Conservation (phyloP, 306 rosid genomes). For the Cicer judaicum region DNA sequence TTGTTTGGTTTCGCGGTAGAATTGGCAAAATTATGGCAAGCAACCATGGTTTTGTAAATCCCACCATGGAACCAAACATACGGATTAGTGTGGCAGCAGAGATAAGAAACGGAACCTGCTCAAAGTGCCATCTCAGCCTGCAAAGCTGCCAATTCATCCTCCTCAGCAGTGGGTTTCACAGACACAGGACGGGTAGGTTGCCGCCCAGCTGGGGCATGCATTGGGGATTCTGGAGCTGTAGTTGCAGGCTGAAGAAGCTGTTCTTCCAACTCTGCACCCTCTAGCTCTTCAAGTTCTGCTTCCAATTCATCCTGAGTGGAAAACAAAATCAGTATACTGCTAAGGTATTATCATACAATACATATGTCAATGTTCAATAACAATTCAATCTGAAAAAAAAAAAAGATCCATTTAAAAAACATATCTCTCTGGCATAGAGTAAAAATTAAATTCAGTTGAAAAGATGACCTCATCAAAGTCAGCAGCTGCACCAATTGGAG, state of each 20-base stretch:
- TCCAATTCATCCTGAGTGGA: slow-evolving; percentile 86
- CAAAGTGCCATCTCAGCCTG: slow-evolving; percentile 99
- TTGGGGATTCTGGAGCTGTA: slow-evolving; percentile 86
- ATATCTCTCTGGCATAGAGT: background rate
- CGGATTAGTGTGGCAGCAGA: slow-evolving; percentile 27
- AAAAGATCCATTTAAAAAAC: background rate
- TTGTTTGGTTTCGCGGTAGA: no score
- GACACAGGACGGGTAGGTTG: slow-evolving; percentile 73
- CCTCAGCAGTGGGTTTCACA: slow-evolving; percentile 81
- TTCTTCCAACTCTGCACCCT: slow-evolving; percentile 97
- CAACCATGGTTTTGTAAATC: no score
- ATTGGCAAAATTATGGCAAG: no score
- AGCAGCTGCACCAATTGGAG: slow-evolving; percentile 85
- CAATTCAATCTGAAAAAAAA: slow-evolving; percentile 16
- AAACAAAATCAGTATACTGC: slow-evolving; percentile 40
- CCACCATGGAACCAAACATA: no score
- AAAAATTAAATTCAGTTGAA: slow-evolving; percentile 3
- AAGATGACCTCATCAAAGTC: slow-evolving; percentile 90
- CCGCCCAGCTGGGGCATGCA: slow-evolving; percentile 75
- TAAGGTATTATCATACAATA: slow-evolving; percentile 21
- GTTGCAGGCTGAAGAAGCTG: slow-evolving; percentile 98
- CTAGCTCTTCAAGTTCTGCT: slow-evolving; percentile 99
- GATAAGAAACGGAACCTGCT: slow-evolving; percentile 55
- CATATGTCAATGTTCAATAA: slow-evolving; percentile 6
- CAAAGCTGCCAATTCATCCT: slow-evolving; percentile 91